Evolutionary conservation across 2,329 filamentous ascomycete genomes (phyloP), one percentile per base, ranked within the genome.

Genomic region (Verticillium zaregamsianum): DNA sequence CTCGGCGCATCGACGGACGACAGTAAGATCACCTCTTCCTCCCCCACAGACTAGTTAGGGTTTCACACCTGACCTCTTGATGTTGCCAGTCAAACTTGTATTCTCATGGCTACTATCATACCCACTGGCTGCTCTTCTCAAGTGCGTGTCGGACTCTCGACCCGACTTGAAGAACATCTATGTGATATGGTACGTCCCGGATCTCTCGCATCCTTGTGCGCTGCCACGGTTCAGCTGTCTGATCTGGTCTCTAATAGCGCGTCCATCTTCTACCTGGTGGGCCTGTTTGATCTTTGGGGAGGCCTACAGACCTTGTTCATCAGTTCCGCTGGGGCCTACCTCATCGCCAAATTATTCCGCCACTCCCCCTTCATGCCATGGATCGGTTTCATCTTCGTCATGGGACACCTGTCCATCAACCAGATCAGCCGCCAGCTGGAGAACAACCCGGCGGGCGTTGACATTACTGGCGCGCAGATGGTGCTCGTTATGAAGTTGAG

Each of bases 401-500:
- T 99, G 94, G 89, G 89, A 61, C 94, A 99, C 77, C 91, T 98
- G 90, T 94, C 93, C 55, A 74, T 94, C 69, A 96, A 87, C 73
- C 95, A 99, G 74, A 89, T 99, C 65, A 80, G 86, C 62, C 90
- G 96, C 45, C 92, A 96, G 75, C 85, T 88, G 45, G 79, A 84
- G 45, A 82, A 90, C 68, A 82, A 86, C 64, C 86, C 91, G 0
- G 82, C 85, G 45, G 76, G 79, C 2, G 82, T 97, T 63, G 95
- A 99, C 73, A 93, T 99, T 68, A 97, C 94, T 0, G 93, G 90
- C 49, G 93, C 94, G 1, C 95, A 99, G 76, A 99, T 99, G 95
- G 95, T 99, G 37, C 79, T 98, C 68, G 89, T 98, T 65, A 99
- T 99, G 92, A 99, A 99, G 76, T 86, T 99, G 39, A 92, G 89